These are phyloP conservation scores for Alternaria conjuncta DNA, from an alignment of 2,329 filamentous ascomycete species.

Conservation along the genomic window DNA sequence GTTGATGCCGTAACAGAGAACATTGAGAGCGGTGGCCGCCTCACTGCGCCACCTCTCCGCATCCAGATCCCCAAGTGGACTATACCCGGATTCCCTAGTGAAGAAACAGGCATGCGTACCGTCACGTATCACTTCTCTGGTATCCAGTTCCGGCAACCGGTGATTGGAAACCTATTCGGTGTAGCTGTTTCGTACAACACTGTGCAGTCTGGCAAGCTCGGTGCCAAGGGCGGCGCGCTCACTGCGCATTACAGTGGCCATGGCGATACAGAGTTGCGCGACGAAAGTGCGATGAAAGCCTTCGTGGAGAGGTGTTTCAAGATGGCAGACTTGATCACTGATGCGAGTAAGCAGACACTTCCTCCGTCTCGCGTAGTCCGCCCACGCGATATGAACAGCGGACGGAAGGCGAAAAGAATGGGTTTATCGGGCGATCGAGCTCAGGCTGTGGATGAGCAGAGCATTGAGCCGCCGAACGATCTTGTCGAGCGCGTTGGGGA, in stretches of 20 bases:
- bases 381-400: slow-evolving; percentile 21
- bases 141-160: slow-evolving; percentile 36
- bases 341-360: slow-evolving; percentile 23
- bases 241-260: slow-evolving; percentile 17
- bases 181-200: slow-evolving; percentile 24
- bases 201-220: slow-evolving; percentile 39
- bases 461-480: neutral
- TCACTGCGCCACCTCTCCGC: slow-evolving; percentile 36
- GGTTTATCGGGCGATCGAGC: neutral
- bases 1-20: slow-evolving; percentile 26
- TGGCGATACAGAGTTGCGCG: slow-evolving; percentile 4
- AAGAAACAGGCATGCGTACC: slow-evolving; percentile 11
- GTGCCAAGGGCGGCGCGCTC: slow-evolving; percentile 28
- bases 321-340: slow-evolving; percentile 28
- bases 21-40: slow-evolving; percentile 34
- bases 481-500: neutral
- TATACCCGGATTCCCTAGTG: slow-evolving; percentile 21
- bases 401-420: slow-evolving; percentile 16
- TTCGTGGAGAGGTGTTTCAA: slow-evolving; percentile 29
- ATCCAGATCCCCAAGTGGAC: slow-evolving; percentile 41
- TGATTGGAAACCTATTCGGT: slow-evolving; percentile 20
- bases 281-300: slow-evolving; percentile 12
- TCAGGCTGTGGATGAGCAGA: neutral
- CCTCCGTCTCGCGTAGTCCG: slow-evolving; percentile 15
- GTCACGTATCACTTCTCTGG: slow-evolving; percentile 40